Conservation (phyloP, 202 grass and related monocot species). For the Zizania palustris region DNA sequence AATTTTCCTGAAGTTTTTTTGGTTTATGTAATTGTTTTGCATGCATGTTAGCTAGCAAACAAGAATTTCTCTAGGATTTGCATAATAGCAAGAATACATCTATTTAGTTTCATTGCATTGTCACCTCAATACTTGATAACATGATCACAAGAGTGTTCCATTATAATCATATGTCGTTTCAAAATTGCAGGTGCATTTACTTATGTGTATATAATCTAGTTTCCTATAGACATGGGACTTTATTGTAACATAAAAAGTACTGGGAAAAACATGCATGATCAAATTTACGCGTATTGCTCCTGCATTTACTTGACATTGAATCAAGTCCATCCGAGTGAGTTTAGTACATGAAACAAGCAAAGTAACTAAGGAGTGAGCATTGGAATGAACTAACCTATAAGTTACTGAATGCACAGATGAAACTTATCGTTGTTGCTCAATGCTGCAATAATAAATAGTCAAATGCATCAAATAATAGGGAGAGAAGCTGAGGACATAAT, state of each 20-base stretch:
- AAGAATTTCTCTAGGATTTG: background rate
- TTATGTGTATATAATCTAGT: background rate
- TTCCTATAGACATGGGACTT: background rate
- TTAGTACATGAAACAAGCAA: background rate
- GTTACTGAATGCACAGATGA: background rate
- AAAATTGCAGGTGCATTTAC: background rate
- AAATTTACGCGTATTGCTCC: background rate
- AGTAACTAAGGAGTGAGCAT: no score
- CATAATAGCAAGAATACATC: no score
- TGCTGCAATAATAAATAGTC: background rate
- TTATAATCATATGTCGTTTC: background rate
- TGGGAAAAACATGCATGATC: no score
- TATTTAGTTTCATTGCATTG: background rate
- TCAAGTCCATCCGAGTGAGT: background rate
- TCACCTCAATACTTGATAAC: no score
- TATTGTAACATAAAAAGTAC: background rate
- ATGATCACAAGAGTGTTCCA: background rate
- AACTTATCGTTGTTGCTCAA: background rate
- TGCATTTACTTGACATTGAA: background rate
- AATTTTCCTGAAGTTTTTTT: background rate
- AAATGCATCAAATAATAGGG: background rate
- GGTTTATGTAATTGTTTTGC: background rate
- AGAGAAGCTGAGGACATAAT: slow-evolving; percentile 1
- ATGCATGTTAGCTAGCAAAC: background rate
- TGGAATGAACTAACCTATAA: no score